A percentile compares a stretch with the other conserved stretches of the same genome.
Conservation (phyloP, 2,329 filamentous ascomycete species). For the Ophiosphaerella narmari region DNA sequence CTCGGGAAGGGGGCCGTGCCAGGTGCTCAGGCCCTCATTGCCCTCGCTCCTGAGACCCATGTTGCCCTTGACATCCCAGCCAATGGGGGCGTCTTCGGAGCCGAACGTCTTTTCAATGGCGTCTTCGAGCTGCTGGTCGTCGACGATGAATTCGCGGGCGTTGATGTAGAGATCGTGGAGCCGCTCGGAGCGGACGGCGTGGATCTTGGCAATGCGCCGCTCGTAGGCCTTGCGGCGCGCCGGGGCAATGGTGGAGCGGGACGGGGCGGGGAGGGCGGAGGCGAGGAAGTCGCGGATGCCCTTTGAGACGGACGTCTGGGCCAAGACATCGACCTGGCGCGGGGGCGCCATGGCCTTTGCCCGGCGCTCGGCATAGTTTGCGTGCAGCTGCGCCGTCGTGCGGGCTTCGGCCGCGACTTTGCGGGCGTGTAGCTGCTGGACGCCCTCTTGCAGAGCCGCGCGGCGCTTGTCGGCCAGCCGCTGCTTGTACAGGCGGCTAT, state of each 20-base stretch:
- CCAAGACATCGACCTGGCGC: constrained; percentile 62
- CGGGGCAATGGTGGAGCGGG: constrained; percentile 27
- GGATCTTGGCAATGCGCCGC: constrained; percentile 56
- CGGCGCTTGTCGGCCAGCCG: constrained; percentile 74
- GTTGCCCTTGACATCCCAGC: constrained; percentile 41
- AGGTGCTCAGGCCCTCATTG: constrained; percentile 36
- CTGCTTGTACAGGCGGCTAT: constrained; percentile 68
- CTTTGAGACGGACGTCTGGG: constrained; percentile 35
- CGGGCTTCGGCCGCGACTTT: constrained; percentile 32
- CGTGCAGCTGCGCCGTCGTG: constrained; percentile 25
- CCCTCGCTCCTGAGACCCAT: constrained; percentile 21
- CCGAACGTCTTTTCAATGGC: constrained; percentile 79
- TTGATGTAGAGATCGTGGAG: constrained; percentile 90
- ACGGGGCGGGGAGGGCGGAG: constrained; percentile 32
- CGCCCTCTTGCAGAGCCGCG: constrained; percentile 71
- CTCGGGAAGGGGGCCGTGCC: constrained; percentile 37
- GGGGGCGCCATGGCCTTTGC: constrained; percentile 65
- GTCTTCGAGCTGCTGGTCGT: constrained; percentile 73
- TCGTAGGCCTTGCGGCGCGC: constrained; percentile 41
- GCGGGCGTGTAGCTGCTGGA: constrained; percentile 67
- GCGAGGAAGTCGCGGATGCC: constrained; percentile 42
- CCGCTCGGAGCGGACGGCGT: constrained; percentile 67
- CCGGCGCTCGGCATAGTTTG: constrained; percentile 54
- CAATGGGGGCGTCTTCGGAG: constrained; percentile 55
- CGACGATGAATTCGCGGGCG: constrained; percentile 83